Conservation (phyloP, 2,329 filamentous ascomycete species). For the Colletotrichum navitas region DNA sequence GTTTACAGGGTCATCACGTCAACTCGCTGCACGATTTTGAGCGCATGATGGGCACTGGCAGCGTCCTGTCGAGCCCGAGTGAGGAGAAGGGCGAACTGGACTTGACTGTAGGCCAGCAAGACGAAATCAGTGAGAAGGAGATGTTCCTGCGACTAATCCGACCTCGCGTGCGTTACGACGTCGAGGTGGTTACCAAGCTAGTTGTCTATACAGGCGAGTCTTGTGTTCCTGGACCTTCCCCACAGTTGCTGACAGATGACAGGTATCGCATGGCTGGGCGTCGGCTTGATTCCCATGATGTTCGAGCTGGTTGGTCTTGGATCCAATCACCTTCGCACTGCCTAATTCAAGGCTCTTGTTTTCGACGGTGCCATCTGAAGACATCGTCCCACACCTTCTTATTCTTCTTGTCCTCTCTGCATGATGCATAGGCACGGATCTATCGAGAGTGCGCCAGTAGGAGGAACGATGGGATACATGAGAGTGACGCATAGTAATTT, state of each 20-base stretch:
- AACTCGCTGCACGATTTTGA: constrained; percentile 73
- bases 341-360: constrained; percentile 14
- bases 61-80: constrained; percentile 54
- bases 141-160: constrained; percentile 88
- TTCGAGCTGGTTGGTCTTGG: constrained; percentile 73
- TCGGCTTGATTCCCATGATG: constrained; percentile 79
- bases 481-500: constrained; percentile 28
- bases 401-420: constrained; percentile 16
- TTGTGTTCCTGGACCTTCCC: constrained; percentile 4
- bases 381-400: constrained; percentile 3
- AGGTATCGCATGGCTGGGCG: constrained; percentile 88
- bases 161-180: constrained; percentile 93
- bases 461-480: background rate
- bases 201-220: constrained; percentile 89
- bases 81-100: constrained; percentile 53
- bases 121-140: constrained; percentile 76
- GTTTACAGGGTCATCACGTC: constrained; percentile 55
- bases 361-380: background rate
- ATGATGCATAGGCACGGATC: constrained; percentile 28
- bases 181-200: constrained; percentile 97
- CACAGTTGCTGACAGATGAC: constrained; percentile 42
- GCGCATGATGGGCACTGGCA: constrained; percentile 78
- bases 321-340: constrained; percentile 54
- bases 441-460: background rate
- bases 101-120: constrained; percentile 56